These are phyloP conservation scores for Fallopia convolvulus DNA, from an alignment of 148 eudicot genomes.

Conservation along the genomic window DNA sequence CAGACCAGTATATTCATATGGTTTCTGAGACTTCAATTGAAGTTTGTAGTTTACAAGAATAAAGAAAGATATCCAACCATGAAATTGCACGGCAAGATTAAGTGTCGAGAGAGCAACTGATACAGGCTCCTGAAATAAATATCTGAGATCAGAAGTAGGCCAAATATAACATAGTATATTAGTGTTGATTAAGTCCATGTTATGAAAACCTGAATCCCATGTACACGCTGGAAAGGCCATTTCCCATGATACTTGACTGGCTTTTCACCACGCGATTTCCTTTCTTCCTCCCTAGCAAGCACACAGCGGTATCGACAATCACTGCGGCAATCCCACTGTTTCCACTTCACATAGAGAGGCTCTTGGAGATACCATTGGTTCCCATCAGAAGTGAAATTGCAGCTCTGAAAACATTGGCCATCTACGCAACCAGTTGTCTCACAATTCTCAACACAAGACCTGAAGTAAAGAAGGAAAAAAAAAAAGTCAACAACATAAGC, in stretches of 20 bases:
- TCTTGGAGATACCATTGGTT: constrained; percentile 89
- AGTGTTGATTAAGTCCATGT: background rate
- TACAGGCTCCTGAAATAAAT: constrained; percentile 67
- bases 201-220: constrained; percentile 72
- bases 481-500: background rate
- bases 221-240: constrained; percentile 81
- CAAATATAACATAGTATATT: background rate
- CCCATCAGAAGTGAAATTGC: constrained; percentile 74
- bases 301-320: constrained; percentile 87
- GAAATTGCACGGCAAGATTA: constrained; percentile 93
- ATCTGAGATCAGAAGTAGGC: constrained; percentile 1
- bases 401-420: constrained; percentile 62
- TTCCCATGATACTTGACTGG: constrained; percentile 90
- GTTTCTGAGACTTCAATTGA: constrained; percentile 48
- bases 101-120: constrained; percentile 81
- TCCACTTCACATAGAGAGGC: constrained; percentile 87
- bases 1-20: constrained; percentile 77
- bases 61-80: constrained; percentile 94
- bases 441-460: constrained; percentile 76
- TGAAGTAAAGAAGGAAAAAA: constrained; percentile 15
- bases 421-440: constrained; percentile 86
- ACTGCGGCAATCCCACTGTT: constrained; percentile 86
- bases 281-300: constrained; percentile 78
- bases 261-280: constrained; percentile 50
- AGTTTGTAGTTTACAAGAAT: constrained; percentile 82